Conservation (phyloP, 352 stramenopile species). For the Thalassiosira hispida region DNA sequence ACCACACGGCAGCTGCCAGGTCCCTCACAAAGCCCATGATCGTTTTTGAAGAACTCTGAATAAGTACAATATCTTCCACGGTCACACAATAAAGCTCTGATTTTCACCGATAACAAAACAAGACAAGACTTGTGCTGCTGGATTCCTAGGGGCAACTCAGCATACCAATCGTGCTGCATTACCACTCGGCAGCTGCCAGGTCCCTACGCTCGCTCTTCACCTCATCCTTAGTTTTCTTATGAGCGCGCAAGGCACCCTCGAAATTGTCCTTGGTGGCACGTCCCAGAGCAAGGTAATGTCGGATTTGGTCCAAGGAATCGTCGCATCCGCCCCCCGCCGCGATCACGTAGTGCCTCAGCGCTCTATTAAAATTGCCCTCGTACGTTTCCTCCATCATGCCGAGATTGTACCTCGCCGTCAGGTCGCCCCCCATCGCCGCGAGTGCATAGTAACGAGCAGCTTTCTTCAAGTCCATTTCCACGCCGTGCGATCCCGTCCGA, state of each 20-base stretch:
- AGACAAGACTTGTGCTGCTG: too few relatives aligned
- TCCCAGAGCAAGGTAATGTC: not conserved
- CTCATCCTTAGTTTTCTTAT: slow-evolving; percentile 8
- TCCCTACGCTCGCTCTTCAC: slow-evolving; percentile 25
- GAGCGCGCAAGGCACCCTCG: not conserved
- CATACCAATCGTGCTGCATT: too few relatives aligned
- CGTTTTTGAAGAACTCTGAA: too few relatives aligned
- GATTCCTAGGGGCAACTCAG: too few relatives aligned
- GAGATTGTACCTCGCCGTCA: slow-evolving; percentile 15
- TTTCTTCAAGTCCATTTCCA: slow-evolving; percentile 25
- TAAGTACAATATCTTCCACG: too few relatives aligned
- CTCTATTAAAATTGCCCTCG: not conserved
- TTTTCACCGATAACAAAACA: too few relatives aligned
- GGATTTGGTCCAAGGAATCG: not conserved
- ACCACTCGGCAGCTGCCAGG: too few relatives aligned
- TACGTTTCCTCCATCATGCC: not conserved
- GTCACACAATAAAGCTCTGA: too few relatives aligned
- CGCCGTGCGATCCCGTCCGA: too few relatives aligned
- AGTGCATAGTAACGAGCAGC: slow-evolving; percentile 28
- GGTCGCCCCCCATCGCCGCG: slow-evolving; percentile 25
- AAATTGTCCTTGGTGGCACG: not conserved
- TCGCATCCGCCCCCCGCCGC: not conserved
- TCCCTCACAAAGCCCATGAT: too few relatives aligned
- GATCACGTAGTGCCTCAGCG: not conserved
- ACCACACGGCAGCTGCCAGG: too few relatives aligned